Percentiles rank a stretch among this genome's conserved stretches.
Conservation (phyloP, 768 basidiomycete species). For the Russula earlei region DNA sequence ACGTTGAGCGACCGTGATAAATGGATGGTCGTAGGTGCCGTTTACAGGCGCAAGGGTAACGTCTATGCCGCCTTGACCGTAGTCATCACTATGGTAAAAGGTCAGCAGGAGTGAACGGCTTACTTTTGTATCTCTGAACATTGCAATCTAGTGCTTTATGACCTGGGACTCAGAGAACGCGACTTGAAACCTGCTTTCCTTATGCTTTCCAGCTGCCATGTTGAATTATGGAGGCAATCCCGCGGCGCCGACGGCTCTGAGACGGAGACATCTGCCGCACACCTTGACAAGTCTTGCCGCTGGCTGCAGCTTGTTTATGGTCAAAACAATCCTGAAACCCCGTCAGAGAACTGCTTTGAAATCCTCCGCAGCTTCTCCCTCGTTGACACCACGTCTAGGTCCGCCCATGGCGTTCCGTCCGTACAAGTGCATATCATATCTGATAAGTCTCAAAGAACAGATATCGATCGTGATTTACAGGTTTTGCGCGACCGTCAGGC, state of each 20-base stretch:
- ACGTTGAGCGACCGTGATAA: slow-evolving; percentile 39
- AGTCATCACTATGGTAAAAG: slow-evolving; percentile 38
- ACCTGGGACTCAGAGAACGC: slow-evolving; percentile 28
- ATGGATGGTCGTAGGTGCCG: slow-evolving; percentile 48
- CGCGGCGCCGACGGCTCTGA: slow-evolving; percentile 21
- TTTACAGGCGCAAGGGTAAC: slow-evolving; percentile 43
- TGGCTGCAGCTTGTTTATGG: slow-evolving; percentile 46
- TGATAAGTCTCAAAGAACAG: slow-evolving; percentile 6
- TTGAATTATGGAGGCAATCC: slow-evolving; percentile 34
- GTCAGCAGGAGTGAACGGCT: slow-evolving; percentile 27
- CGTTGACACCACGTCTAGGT: neutral
- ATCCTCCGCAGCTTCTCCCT: neutral
- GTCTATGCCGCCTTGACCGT: slow-evolving; percentile 37
- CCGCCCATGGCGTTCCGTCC: neutral
- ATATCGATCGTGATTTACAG: slow-evolving; percentile 32
- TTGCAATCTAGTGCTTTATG: slow-evolving; percentile 31
- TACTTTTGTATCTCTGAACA: neutral
- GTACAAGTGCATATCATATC: neutral
- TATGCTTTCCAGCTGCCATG: slow-evolving; percentile 45
- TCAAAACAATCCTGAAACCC: slow-evolving; percentile 11
- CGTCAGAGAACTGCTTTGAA: neutral
- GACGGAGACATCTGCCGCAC: slow-evolving; percentile 26
- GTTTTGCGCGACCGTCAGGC: slow-evolving; percentile 30
- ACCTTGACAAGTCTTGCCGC: slow-evolving; percentile 33
- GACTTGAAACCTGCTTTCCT: slow-evolving; percentile 43